These are phyloP conservation scores for Neofusicoccum sp. DNA, from an alignment of 2,329 filamentous ascomycete genomes.

Conservation along the genomic window DNA sequence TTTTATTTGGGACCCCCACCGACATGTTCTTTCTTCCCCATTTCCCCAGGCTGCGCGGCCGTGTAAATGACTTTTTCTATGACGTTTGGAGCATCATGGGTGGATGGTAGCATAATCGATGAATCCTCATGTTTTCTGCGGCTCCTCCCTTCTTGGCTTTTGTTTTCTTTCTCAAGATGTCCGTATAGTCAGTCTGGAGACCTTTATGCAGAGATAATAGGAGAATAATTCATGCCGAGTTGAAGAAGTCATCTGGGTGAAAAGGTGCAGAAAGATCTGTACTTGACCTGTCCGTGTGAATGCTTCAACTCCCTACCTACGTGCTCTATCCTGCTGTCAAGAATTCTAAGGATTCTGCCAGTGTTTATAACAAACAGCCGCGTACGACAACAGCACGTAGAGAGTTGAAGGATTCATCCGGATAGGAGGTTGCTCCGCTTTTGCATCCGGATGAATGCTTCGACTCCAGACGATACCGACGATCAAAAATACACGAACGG, in stretches of 20 bases:
- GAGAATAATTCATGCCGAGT: not conserved
- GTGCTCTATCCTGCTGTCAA: not conserved
- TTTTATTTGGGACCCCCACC: slow-evolving; percentile 1
- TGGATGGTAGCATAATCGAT: not conserved
- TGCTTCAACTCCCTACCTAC: not conserved
- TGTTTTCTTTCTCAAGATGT: too few species aligned
- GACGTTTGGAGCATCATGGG: not conserved
- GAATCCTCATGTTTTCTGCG: not conserved
- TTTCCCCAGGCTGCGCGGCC: not conserved
- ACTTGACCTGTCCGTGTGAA: not conserved
- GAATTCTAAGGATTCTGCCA: too few species aligned
- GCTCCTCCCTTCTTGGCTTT: not conserved
- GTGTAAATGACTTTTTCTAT: slow-evolving; percentile 4
- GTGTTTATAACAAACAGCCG: too few species aligned
- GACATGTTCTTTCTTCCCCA: not conserved
- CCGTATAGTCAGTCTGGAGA: too few species aligned
- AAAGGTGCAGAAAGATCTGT: not conserved
- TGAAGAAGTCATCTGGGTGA: not conserved
- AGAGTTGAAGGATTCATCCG: not conserved
- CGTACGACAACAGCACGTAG: not conserved
- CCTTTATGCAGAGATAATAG: not conserved
- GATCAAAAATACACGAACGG: not conserved
- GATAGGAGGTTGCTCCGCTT: not conserved
- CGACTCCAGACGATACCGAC: not conserved
- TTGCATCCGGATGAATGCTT: not conserved